Base-by-base conservation (phyloP, 2,329 filamentous ascomycete species). In the Fusarium tricinctum region DNA sequence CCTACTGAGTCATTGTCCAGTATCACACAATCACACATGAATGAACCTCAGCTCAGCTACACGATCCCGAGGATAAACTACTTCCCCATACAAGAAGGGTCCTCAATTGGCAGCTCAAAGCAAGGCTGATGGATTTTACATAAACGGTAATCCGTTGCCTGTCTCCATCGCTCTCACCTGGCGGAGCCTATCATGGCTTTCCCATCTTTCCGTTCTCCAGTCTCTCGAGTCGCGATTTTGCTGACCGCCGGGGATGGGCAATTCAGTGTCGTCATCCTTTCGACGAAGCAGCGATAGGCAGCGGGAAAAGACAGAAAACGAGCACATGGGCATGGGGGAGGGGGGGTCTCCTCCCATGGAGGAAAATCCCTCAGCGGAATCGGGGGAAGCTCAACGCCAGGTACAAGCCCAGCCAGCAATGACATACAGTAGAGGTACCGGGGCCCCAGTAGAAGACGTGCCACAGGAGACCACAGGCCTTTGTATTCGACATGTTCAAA, bases 331-430 rank as follows among this genome's bases (percentile, higher is more conserved):
- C 52, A 48, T 63, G 63, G 56, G 58, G 58, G 58, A 55, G 55
- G 59, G 56, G 57, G 66, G 30, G 14, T 17, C 30, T 44, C 54
- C 57, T 57, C 58, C 61, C 55, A 66, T 66, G 60, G 59, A 51
- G 51, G 72, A 74, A 74, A 74, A 74, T 74, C 72, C 73, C 73
- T 74, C 73, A 74, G 67, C 66, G 50, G 28, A 53, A 68, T 54
- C 44, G 71, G 66, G 68, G 68, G 63, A 32, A 62, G 51, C 51
- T 62, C 26, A 26, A 57, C 59, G 49, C 65, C 71, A 55, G 60
- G 70, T 70, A 66, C 66, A 56, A 73, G 44, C 66, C 38, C 40
- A 49, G 50, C 50, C 53, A 73, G 60, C 47, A 71, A 69, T 66
- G 68, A 70, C 72, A 68, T 71, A 73, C 71, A 73, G 71, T 39